A percentile compares a stretch with the other conserved stretches of the same genome.
phyloP scores from a whole-genome alignment of 768 basidiomycete genomes.

The Tylopilus balloui region DNA sequence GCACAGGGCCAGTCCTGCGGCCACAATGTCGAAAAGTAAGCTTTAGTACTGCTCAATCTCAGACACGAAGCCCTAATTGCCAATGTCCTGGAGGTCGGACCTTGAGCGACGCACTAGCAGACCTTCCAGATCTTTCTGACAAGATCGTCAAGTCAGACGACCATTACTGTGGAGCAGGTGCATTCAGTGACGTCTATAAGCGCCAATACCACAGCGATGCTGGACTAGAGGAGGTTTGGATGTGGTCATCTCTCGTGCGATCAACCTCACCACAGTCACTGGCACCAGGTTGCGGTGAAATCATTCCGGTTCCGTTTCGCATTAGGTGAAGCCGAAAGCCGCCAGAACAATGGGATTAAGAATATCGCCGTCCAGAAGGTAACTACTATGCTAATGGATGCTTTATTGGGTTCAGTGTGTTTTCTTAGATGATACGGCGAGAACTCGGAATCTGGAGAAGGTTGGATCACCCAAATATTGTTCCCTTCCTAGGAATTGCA shows the following conservation, averaged over 20 bases:
- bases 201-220: background rate
- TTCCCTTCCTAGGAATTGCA: conserved; percentile 11
- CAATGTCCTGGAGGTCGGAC: background rate
- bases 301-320: background rate
- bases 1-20: no score
- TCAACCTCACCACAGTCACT: background rate
- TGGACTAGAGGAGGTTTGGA: background rate
- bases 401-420: background rate
- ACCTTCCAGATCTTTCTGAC: background rate
- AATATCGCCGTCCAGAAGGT: background rate
- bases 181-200: conserved; percentile 1
- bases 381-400: background rate
- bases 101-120: background rate
- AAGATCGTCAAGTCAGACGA: background rate
- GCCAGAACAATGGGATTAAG: no score
- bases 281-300: background rate
- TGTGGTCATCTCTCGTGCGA: background rate
- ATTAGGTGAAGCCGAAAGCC: background rate
- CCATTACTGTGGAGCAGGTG: conserved; percentile 1
- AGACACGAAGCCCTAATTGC: background rate
- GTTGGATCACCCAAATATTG: background rate
- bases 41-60: background rate
- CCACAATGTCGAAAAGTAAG: background rate
- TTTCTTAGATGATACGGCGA: background rate
- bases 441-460: background rate